Base-by-base conservation (phyloP, 495 filamentous ascomycete species). In the Podospora bellae-mahoneyi region DNA sequence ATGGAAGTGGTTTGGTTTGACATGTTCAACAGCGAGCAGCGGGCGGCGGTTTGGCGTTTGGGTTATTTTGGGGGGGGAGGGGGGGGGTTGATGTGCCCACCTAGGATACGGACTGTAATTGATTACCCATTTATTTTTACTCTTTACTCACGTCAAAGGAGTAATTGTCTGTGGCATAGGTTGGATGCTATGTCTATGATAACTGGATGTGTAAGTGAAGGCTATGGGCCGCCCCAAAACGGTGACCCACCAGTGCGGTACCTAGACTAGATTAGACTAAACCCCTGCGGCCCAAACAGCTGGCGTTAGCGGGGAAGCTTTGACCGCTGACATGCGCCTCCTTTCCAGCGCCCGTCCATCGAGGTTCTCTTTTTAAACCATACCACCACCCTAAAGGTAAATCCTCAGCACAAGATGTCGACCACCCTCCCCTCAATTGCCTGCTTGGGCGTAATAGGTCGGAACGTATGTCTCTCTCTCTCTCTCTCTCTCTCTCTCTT, bases 361-460 rank as follows among this genome's bases (percentile, higher is more conserved):
- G 39, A 48, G 39, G 39, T 48, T 27, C 39, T 20, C 28, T 58
- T 57, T 19, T 39, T 7, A 6, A 39, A 55, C 20, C 55, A 55
- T 4, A 58, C 48, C 15, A 54, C 15, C 26, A 54, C 15, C 26
- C 2, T 20, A n/a, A 54, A 16, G 0, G n/a, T 60, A 15, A 44
- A 23, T 23, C 23, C 23, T 44, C 30, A 32, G 19, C 26, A 26
- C 53, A 64, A 71, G 62, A 84, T 84, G 82, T 78, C 81, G 70
- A 79, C 78, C 67, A 75, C 77, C 59, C 82, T 85, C 69, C 90
- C 92, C 18, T 89, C 86, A 9, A 94, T 99, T 76, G 93, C 93
- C 73, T 97, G 93, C 77, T 87, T 99, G 68, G 93, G 93, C 72
- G 82, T 99, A 26, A 96, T 99, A 73, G 94, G 94, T 62, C 93